Base-by-base conservation (phyloP, 257 asterid genomes). In the Craterostigma plantagineum region DNA sequence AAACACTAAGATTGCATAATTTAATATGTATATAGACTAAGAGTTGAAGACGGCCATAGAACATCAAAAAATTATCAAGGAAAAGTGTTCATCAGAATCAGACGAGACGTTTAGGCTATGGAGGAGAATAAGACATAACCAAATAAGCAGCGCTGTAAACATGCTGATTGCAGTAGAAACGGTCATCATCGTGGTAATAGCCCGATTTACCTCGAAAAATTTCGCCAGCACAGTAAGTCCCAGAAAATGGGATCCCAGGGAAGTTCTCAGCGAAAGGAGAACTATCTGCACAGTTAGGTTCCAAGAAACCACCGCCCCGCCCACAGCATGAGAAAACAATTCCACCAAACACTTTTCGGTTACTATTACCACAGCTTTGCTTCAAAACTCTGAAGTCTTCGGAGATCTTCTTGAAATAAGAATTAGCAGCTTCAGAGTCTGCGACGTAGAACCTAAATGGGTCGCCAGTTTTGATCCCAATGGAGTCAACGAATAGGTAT, bases 171-270 rank as follows among this genome's bases (percentile, higher is more conserved):
- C 82, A 72, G 47, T 46, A 53, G n/a, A 13, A 47, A 53, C 61
- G 66, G 38, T 58, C 43, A 35, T 58, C 80, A 51, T 58, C 50
- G 10, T 57, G 58, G 13, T 78, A 70, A 51, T 56, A 43, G 48
- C 63, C 49, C 60, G 51, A 49, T 42, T 61, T 47, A 33, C 56
- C 72, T 11, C 81, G 78, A 11, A 58, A 69, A 36, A 86, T 76
- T 68, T 81, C 97, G 48, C 93, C 87, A 33, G 68, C 59, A 30
- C 87, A 81, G 40, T 71, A 81, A 38, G 76, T 76, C 45, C 97
- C 92, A 10, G 77, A 73, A 48, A 86, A 51, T 2, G 84, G 15
- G 40, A 67, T 71, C 38, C 56, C 83, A 0, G 94, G 94, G 60
- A 86, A 77, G 70, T 73, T 81, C 11, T 77, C 70, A 57, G 69